A percentile compares a stretch with the other conserved stretches of the same genome.
phyloP scores from a whole-genome alignment of 768 basidiomycete genomes.

The Pleurotus pulmonarius region DNA sequence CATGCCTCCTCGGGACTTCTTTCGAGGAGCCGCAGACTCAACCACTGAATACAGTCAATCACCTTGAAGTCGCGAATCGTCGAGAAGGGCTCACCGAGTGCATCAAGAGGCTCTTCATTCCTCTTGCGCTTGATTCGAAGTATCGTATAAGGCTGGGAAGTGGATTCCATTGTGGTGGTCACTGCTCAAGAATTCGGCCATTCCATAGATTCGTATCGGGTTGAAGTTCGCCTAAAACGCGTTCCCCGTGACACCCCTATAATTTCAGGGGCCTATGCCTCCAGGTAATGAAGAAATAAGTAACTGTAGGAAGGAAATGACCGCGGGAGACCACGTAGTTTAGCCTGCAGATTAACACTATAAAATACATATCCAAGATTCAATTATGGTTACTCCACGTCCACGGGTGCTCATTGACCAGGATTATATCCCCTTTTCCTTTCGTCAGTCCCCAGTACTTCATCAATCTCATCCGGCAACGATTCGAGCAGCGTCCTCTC shows the following conservation, averaged over 20 bases:
- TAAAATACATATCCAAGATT: too few species aligned
- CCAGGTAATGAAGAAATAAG: too few species aligned
- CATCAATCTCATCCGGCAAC: conserved; percentile 18
- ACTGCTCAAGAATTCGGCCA: too few species aligned
- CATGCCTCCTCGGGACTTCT: conserved; percentile 52
- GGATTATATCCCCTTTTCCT: conserved; percentile 7
- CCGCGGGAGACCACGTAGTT: too few species aligned
- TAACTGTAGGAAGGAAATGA: too few species aligned
- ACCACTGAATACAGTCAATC: conserved; percentile 41
- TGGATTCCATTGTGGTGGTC: neutral
- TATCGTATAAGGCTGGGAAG: conserved; percentile 55
- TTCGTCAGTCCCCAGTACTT: conserved; percentile 12
- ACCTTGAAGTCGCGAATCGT: conserved; percentile 9
- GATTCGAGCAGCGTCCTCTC: conserved; percentile 17
- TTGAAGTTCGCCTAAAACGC: too few species aligned
- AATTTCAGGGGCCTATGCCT: too few species aligned
- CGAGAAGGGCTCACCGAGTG: conserved; percentile 52
- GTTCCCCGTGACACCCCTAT: too few species aligned
- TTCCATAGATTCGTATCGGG: too few species aligned
- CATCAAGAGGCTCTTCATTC: conserved; percentile 79
- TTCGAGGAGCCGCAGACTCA: conserved; percentile 56
- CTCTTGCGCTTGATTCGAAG: conserved; percentile 81
- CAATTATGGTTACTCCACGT: too few species aligned
- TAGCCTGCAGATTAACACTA: too few species aligned
- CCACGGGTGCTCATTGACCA: neutral